Evolutionary conservation across 2,329 filamentous ascomycete genomes (phyloP).

Genomic region (Fusarium nurragi): DNA sequence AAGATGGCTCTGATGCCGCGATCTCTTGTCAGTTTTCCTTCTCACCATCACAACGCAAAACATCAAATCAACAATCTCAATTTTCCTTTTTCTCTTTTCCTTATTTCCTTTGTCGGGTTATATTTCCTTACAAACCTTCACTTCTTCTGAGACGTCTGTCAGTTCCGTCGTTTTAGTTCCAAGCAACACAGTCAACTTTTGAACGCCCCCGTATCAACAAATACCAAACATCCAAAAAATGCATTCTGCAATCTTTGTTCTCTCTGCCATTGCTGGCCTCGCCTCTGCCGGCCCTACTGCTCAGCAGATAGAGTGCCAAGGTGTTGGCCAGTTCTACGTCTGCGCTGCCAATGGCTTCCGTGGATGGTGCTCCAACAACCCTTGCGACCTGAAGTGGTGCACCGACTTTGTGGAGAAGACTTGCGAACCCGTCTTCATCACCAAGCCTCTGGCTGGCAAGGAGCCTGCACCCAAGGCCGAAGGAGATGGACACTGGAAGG

Average conservation of each 20-base stretch:
- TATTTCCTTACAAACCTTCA: conserved; percentile 35
- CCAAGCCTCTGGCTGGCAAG: background rate
- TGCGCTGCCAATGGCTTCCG: conserved; percentile 27
- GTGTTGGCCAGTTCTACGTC: conserved; percentile 23
- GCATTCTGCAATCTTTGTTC: conserved; percentile 29
- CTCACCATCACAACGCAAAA: conserved; percentile 35
- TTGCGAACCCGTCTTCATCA: conserved; percentile 21
- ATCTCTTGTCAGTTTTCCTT: background rate
- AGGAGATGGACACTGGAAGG: background rate
- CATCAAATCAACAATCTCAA: conserved; percentile 16
- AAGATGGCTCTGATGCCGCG: background rate
- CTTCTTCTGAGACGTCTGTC: conserved; percentile 24
- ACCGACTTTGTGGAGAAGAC: conserved; percentile 18
- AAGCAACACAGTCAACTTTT: conserved; percentile 5
- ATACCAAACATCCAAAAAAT: conserved; percentile 18
- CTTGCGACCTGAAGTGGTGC: conserved; percentile 25
- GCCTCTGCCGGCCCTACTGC: conserved; percentile 10
- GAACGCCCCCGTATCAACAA: background rate
- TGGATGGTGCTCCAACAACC: conserved; percentile 21
- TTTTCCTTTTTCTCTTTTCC: conserved; percentile 1
- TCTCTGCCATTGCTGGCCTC: conserved; percentile 23
- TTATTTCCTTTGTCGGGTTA: conserved; percentile 35
- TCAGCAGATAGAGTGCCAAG: conserved; percentile 22
- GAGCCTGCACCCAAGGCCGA: background rate
- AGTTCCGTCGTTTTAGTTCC: conserved; percentile 9